Evolutionary conservation across 2,329 filamentous ascomycete species (phyloP).

Genomic region (Bisporella sp.): DNA sequence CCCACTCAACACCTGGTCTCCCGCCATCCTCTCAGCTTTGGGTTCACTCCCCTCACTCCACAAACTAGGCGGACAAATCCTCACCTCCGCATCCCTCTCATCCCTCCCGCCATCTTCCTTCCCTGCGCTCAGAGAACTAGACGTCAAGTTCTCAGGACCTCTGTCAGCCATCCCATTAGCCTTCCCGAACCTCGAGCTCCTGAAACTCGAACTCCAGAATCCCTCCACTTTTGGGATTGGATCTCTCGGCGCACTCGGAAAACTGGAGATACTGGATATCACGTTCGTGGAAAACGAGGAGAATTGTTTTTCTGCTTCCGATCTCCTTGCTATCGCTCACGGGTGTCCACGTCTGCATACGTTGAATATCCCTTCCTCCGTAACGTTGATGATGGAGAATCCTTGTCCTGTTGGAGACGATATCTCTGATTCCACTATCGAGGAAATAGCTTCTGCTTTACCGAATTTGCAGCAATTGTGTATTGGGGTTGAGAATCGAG

Average conservation of each 20-base stretch:
- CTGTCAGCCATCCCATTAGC: not conserved
- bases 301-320: not conserved
- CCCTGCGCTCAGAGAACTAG: not conserved
- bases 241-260: not conserved
- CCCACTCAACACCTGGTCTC: not conserved
- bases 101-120: not conserved
- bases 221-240: not conserved
- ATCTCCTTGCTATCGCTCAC: not conserved
- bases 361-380: not conserved
- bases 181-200: not conserved
- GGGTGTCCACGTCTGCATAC: not conserved
- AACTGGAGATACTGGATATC: not conserved
- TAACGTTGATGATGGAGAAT: not conserved
- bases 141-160: not conserved
- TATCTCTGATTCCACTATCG: slow-evolving; percentile 1
- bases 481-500: not conserved
- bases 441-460: not conserved
- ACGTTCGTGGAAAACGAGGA: not conserved
- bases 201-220: not conserved
- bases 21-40: not conserved
- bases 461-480: not conserved
- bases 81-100: not conserved
- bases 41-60: not conserved
- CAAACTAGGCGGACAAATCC: not conserved
- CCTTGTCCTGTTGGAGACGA: not conserved